A percentile compares a stretch with the other conserved stretches of the same genome.
phyloP scores from a whole-genome alignment of 306 rosid species.

The Purshia tridentata region DNA sequence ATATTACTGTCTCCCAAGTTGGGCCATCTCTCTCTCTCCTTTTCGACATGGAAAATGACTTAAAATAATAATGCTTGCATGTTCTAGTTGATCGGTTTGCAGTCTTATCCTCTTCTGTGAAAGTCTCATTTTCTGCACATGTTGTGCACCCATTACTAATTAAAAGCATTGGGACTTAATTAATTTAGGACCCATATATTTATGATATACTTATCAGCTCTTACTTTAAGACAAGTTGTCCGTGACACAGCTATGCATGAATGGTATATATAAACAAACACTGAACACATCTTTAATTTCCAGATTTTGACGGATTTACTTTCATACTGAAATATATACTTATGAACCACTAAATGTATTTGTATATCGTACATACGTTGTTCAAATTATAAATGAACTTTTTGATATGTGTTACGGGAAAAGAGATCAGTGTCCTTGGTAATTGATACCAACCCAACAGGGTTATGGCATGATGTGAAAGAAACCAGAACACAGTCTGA shows the following conservation, averaged over 20 bases:
- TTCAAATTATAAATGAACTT: too few species aligned
- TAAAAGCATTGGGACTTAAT: neutral
- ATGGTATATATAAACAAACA: too few species aligned
- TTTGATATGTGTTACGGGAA: too few species aligned
- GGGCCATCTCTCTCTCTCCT: neutral
- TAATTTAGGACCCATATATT: too few species aligned
- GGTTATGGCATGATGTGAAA: neutral
- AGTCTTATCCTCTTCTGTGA: neutral
- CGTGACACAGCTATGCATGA: neutral
- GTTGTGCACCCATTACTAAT: neutral
- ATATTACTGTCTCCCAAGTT: slow-evolving; percentile 1
- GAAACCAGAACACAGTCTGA: too few species aligned
- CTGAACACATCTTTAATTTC: too few species aligned
- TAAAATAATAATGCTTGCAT: neutral
- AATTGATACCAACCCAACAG: neutral
- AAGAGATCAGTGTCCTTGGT: too few species aligned
- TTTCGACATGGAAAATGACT: neutral
- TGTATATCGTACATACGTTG: too few species aligned
- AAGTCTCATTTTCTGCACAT: neutral
- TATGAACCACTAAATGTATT: too few species aligned
- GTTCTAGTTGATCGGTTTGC: neutral
- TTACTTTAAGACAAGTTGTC: neutral
- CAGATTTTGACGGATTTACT: too few species aligned
- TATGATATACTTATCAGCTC: too few species aligned
- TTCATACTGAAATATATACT: too few species aligned